Evolutionary conservation across 495 filamentous ascomycete species (phyloP).

Genomic region (Aspergillus bertholletiae): DNA sequence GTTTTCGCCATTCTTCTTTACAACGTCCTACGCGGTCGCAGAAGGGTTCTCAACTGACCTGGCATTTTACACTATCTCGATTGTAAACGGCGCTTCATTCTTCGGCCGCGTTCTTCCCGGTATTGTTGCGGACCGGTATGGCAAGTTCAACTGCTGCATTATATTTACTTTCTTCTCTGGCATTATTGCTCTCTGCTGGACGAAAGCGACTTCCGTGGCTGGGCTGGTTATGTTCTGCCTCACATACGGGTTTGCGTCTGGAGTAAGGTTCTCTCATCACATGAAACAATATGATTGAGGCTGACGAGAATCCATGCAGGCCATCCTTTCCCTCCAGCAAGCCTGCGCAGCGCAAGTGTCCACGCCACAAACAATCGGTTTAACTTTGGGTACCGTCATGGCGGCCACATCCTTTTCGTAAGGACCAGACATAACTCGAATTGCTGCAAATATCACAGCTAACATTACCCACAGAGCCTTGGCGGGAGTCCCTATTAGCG

Average conservation of each 20-base stretch:
- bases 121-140: slow-evolving; percentile 63
- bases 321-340: slow-evolving; percentile 38
- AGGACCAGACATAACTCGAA: background rate
- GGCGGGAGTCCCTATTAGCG: slow-evolving; percentile 35
- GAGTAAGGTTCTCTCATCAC: slow-evolving; percentile 20
- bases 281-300: background rate
- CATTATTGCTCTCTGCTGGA: slow-evolving; percentile 44
- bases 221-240: slow-evolving; percentile 33
- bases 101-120: slow-evolving; percentile 46
- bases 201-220: slow-evolving; percentile 27
- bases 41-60: slow-evolving; percentile 34
- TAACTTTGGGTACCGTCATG: slow-evolving; percentile 30
- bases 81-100: slow-evolving; percentile 45
- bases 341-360: slow-evolving; percentile 38
- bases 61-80: slow-evolving; percentile 41
- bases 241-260: slow-evolving; percentile 40
- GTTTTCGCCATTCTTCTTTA: slow-evolving; percentile 46
- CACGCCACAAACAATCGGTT: slow-evolving; percentile 25
- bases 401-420: slow-evolving; percentile 36
- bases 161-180: slow-evolving; percentile 51
- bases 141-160: slow-evolving; percentile 69
- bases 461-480: slow-evolving; percentile 23
- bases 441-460: background rate
- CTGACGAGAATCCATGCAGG: slow-evolving; percentile 21
- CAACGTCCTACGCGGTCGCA: slow-evolving; percentile 29